Base-by-base conservation (phyloP, 768 basidiomycete species). In the Lactifluus subvellereus region DNA sequence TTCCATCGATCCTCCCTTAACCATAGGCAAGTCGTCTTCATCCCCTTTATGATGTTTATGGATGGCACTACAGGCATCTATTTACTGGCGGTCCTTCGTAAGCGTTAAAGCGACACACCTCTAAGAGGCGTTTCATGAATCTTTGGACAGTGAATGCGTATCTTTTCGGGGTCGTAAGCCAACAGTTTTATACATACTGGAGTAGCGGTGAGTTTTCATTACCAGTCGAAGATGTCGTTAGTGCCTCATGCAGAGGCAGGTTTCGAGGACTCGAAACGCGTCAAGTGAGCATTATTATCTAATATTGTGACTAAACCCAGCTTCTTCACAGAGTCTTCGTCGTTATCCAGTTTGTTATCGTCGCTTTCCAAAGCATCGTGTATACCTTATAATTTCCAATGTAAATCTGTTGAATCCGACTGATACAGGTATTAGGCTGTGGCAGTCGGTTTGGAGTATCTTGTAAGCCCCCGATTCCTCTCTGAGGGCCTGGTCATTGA, bases 181-280 rank as follows among this genome's bases (percentile, higher is more conserved):
- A 58, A 16, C 57, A 58, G 37, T 58, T 58, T n/a, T 50, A 40
- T 27, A 2, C 16, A 30, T 58, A 58, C 18, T 58, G 57, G 57
- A 30, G 3, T n/a, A 38, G 14, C 11, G 35, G 57, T 58, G 22
- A 27, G 20, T 48, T 48, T 40, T 5, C 5, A 7, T 13, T 27
- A 10, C 7, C 8, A 13, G 11, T 48, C 20, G 6, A 48, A 10
- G 9, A 13, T 27, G 47, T 27, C 11, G 1, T 16, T 27, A 7
- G 47, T 27, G 47, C 22, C 45, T 48, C 7, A 48, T 9, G 5
- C 22, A 27, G 47, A 13, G 27, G 10, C 47, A 48, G 47, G 22
- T 27, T 48, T 48, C 47, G 5, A 48, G 22, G 47, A 48, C 47
- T 27, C 47, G 20, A 48, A 14, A 8, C 47, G 13, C 11, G 22